Percentiles rank a stretch among this genome's conserved stretches.
phyloP scores from a whole-genome alignment of 306 rosid genomes.

The Vigna hirtella region DNA sequence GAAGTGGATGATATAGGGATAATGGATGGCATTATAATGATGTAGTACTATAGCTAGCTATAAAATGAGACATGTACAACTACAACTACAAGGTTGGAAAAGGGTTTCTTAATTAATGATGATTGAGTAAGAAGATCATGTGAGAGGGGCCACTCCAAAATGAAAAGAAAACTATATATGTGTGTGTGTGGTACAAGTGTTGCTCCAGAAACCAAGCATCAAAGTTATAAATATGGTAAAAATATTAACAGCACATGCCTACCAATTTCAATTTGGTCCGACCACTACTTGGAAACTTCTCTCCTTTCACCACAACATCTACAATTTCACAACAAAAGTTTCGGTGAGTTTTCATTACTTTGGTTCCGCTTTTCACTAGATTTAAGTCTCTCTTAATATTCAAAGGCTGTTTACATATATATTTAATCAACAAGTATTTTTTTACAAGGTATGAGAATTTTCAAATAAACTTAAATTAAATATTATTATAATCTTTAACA shows the following conservation, averaged over 20 bases:
- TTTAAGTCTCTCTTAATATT: no score
- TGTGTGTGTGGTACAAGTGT: constrained; percentile 20
- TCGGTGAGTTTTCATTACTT: no score
- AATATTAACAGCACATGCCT: constrained; percentile 47
- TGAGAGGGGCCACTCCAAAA: constrained; percentile 43
- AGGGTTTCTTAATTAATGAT: constrained; percentile 45
- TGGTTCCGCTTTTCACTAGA: no score
- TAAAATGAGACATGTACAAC: not conserved
- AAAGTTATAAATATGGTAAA: constrained; percentile 22
- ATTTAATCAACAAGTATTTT: no score
- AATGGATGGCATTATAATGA: constrained; percentile 45
- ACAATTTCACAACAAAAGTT: no score
- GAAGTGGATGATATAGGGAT: constrained; percentile 26
- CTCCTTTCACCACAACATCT: not conserved
- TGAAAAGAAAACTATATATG: constrained; percentile 26
- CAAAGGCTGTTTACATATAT: no score
- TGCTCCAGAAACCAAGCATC: constrained; percentile 27
- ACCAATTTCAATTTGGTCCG: constrained; percentile 41
- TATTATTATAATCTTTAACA: no score
- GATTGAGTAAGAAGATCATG: constrained; percentile 34
- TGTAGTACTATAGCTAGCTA: constrained; percentile 39
- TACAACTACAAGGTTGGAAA: constrained; percentile 46
- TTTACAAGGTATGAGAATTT: no score
- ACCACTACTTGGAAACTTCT: constrained; percentile 25
- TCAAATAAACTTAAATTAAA: no score